Conservation (phyloP, 2,329 filamentous ascomycete genomes). For the Nemania diffusa region DNA sequence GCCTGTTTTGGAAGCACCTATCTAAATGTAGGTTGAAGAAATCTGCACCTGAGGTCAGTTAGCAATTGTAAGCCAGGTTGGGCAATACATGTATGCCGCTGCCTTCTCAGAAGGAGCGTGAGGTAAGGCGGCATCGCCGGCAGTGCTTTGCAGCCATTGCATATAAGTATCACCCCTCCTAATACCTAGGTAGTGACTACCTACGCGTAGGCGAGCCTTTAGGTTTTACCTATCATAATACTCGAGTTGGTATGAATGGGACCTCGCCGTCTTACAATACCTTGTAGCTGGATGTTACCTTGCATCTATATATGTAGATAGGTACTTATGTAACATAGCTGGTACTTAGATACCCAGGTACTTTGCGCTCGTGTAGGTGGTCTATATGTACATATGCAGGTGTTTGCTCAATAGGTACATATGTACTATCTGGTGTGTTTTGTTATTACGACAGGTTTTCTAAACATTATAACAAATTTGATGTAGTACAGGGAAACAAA, state of each 20-base stretch:
- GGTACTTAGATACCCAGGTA: too few relatives aligned
- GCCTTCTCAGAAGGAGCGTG: not conserved
- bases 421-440: too few relatives aligned
- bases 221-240: not conserved
- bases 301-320: not conserved
- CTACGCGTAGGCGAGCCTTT: not conserved
- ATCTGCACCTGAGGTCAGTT: not conserved
- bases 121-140: slow-evolving; percentile 23
- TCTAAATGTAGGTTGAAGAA: not conserved
- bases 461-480: not conserved
- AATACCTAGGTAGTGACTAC: not conserved
- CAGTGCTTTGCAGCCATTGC: slow-evolving; percentile 1
- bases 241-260: not conserved
- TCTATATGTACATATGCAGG: not conserved
- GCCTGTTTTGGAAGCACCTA: not conserved
- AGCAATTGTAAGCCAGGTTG: not conserved
- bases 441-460: too few relatives aligned
- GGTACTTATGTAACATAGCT: not conserved
- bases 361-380: too few relatives aligned
- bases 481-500: slow-evolving; percentile 2
- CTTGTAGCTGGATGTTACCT: not conserved
- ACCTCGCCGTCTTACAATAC: not conserved
- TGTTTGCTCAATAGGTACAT: not conserved
- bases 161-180: not conserved
- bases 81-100: slow-evolving; percentile 5